phyloP scores from a whole-genome alignment of 176 grass and related monocot species.

The Hyparrhenia diplandra region DNA sequence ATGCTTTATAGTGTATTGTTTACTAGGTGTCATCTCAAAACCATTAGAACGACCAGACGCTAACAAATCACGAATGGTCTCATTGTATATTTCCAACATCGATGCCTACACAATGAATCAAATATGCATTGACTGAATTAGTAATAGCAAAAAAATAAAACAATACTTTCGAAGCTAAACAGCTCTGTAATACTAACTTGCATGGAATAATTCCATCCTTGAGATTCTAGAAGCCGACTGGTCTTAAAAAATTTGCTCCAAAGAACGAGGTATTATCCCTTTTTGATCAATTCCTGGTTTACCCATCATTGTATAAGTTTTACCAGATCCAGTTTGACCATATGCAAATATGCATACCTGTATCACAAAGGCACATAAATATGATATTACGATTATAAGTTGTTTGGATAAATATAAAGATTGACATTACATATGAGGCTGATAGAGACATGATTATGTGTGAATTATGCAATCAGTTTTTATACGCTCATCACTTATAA shows the following conservation, averaged over 20 bases:
- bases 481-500: neutral
- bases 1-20: conserved; percentile 85
- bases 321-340: conserved; percentile 97
- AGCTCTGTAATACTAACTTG: conserved; percentile 31
- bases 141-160: neutral
- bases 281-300: conserved; percentile 46
- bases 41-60: conserved; percentile 28
- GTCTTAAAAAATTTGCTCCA: conserved; percentile 92
- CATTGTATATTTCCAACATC: conserved; percentile 97
- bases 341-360: conserved; percentile 99
- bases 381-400: neutral
- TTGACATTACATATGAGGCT: neutral
- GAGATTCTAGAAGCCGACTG: conserved; percentile 53
- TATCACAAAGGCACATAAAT: conserved; percentile 9
- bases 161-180: neutral
- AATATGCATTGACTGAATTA: neutral
- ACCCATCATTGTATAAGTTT: conserved; percentile 99
- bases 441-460: neutral
- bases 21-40: conserved; percentile 36
- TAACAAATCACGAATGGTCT: conserved; percentile 90
- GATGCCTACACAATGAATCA: conserved; percentile 54
- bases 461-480: neutral
- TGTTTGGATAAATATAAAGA: neutral
- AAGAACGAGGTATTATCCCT: conserved; percentile 85
- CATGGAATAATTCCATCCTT: conserved; percentile 95